A percentile compares a stretch with the other conserved stretches of the same genome.
Evolutionary conservation across 225 moss, liverwort and hornwort genomes (phyloP).

Genomic region (Polytrichum formosum): DNA sequence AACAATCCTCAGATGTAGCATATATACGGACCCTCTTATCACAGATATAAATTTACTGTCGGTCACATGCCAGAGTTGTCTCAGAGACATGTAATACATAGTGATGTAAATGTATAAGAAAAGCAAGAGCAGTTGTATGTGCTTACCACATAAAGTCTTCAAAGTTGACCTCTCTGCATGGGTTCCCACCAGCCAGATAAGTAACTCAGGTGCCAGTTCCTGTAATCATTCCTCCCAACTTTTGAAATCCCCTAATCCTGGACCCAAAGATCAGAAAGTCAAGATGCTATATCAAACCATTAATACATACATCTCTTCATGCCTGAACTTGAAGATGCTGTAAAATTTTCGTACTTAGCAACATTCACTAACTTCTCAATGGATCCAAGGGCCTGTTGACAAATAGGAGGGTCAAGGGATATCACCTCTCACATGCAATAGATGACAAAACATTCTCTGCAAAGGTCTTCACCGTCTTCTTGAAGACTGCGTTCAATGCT

Average conservation of each 20-base stretch:
- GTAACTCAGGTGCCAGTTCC: slow-evolving; percentile 26
- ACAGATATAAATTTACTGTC: too few relatives aligned
- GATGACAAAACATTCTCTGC: slow-evolving; percentile 55
- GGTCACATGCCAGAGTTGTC: too few relatives aligned
- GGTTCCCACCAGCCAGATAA: slow-evolving; percentile 40
- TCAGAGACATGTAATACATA: too few relatives aligned
- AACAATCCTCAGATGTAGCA: too few relatives aligned
- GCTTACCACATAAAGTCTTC: slow-evolving; percentile 89
- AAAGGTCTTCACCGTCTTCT: slow-evolving; percentile 62
- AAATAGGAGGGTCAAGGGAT: slow-evolving; percentile 1
- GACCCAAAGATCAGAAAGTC: slow-evolving; percentile 17
- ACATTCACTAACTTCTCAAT: too few relatives aligned
- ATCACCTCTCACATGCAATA: slow-evolving; percentile 49
- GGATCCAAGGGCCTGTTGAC: background rate
- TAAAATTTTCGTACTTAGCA: too few relatives aligned
- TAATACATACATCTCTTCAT: background rate
- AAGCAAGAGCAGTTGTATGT: background rate
- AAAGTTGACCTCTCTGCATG: slow-evolving; percentile 83
- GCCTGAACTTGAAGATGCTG: too few relatives aligned
- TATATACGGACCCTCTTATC: too few relatives aligned
- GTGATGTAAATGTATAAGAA: too few relatives aligned
- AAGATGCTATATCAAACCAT: slow-evolving; percentile 10
- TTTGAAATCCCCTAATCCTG: slow-evolving; percentile 24
- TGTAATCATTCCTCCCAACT: slow-evolving; percentile 23
- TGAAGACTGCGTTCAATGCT: slow-evolving; percentile 50